These are phyloP conservation scores for Verticillium tricorpus DNA, from an alignment of 2,329 filamentous ascomycete genomes.

Conservation along the genomic window DNA sequence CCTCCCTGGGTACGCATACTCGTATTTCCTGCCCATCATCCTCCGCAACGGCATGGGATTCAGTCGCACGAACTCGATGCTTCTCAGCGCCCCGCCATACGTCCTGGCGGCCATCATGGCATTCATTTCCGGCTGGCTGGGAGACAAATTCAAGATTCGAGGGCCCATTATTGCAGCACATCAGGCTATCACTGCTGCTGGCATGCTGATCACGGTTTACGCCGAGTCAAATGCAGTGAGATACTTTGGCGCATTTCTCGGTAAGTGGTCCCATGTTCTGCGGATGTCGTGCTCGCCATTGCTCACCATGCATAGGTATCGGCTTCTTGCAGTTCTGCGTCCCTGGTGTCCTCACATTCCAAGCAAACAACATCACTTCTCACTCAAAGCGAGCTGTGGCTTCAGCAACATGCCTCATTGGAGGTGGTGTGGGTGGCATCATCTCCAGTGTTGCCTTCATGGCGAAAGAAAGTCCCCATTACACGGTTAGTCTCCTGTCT, in stretches of 20 bases:
- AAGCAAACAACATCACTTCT: conserved; percentile 25
- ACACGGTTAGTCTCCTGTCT: conserved; percentile 8
- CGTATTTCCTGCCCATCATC: conserved; percentile 32
- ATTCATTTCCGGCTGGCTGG: conserved; percentile 12
- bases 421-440: conserved; percentile 20
- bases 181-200: conserved; percentile 18
- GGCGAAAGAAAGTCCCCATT: conserved; percentile 15
- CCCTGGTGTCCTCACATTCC: conserved; percentile 22
- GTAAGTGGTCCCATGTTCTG: conserved; percentile 16
- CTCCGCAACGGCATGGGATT: conserved; percentile 29
- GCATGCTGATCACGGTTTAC: conserved; percentile 13
- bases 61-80: conserved; percentile 22
- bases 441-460: conserved; percentile 15
- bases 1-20: conserved; percentile 25
- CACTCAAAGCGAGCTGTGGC: conserved; percentile 23
- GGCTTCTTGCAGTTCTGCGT: conserved; percentile 22
- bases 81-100: conserved; percentile 20
- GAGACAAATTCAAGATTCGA: conserved; percentile 16
- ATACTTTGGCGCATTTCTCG: conserved; percentile 18
- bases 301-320: conserved; percentile 17
- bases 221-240: conserved; percentile 6
- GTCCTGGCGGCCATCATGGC: conserved; percentile 16
- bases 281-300: background rate
- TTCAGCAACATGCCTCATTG: conserved; percentile 21
- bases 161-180: conserved; percentile 14